Percentiles rank a stretch among this genome's conserved stretches.
These are phyloP conservation scores for Dioscorea zingiberensis DNA, from an alignment of 106 monocot genomes.

Conservation along the genomic window DNA sequence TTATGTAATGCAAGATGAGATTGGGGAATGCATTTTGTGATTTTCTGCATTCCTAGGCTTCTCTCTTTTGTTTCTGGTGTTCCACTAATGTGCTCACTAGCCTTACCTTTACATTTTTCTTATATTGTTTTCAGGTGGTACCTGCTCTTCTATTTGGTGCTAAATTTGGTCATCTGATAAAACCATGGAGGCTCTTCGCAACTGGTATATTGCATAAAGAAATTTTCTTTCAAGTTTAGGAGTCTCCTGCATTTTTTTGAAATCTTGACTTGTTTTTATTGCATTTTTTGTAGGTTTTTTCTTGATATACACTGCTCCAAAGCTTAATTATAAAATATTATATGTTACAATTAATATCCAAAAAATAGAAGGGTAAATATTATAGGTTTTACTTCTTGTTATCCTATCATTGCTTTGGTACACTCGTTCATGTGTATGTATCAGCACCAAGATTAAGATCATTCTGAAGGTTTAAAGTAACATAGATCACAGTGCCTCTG, in stretches of 20 bases:
- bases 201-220: slow-evolving; percentile 22
- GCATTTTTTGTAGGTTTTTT: slow-evolving; percentile 40
- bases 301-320: slow-evolving; percentile 52
- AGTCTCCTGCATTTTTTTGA: not conserved
- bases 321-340: no score
- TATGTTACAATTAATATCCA: no score
- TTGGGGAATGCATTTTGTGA: no score
- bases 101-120: not conserved
- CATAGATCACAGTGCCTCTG: no score
- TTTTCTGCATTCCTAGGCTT: no score
- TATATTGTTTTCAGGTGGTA: slow-evolving; percentile 28
- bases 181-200: slow-evolving; percentile 46
- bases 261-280: not conserved
- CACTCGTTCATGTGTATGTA: no score
- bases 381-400: no score
- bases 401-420: no score
- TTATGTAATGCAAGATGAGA: no score
- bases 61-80: not conserved
- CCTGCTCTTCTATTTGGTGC: slow-evolving; percentile 58
- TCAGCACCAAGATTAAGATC: no score
- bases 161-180: slow-evolving; percentile 55
- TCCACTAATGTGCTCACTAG: not conserved
- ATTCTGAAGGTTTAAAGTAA: no score
- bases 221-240: not conserved
- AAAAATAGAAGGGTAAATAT: no score